phyloP scores from a whole-genome alignment of 2,329 filamentous ascomycete genomes.

The Scopulariopsis brevicaulis region DNA sequence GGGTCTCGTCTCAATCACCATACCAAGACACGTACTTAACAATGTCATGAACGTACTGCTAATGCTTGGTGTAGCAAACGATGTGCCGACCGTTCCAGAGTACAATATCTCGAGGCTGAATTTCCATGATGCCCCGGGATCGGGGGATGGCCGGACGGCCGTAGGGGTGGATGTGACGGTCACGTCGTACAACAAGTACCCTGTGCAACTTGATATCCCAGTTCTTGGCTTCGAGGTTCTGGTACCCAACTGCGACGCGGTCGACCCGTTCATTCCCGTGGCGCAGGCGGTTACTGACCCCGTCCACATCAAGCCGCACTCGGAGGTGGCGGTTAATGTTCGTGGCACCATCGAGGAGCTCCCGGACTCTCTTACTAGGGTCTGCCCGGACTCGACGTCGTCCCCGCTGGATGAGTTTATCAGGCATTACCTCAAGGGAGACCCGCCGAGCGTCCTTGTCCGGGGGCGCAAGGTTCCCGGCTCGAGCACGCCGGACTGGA shows the following conservation, averaged over 20 bases:
- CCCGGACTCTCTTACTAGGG: slow-evolving; percentile 58
- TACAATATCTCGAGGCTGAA: slow-evolving; percentile 76
- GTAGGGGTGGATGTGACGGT: slow-evolving; percentile 75
- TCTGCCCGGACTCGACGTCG: slow-evolving; percentile 64
- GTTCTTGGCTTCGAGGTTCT: slow-evolving; percentile 75
- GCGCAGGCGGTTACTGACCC: slow-evolving; percentile 61
- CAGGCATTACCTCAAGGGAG: slow-evolving; percentile 69
- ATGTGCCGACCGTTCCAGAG: slow-evolving; percentile 67
- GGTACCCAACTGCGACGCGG: slow-evolving; percentile 65
- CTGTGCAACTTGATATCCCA: slow-evolving; percentile 66
- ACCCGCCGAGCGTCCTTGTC: slow-evolving; percentile 70
- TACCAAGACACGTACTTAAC: neutral
- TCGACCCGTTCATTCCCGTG: slow-evolving; percentile 65
- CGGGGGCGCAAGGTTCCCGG: slow-evolving; percentile 61
- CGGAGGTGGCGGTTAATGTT: slow-evolving; percentile 57
- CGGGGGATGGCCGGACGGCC: slow-evolving; percentile 39
- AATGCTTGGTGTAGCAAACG: slow-evolving; percentile 37
- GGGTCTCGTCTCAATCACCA: neutral
- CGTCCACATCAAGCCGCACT: slow-evolving; percentile 56
- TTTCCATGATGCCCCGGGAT: slow-evolving; percentile 57
- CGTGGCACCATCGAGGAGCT: slow-evolving; percentile 62
- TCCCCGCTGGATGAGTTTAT: slow-evolving; percentile 81
- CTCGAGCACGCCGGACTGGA: slow-evolving; percentile 66
- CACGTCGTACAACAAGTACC: slow-evolving; percentile 63
- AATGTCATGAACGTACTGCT: slow-evolving; percentile 5